Evolutionary conservation across 2,329 filamentous ascomycete genomes (phyloP).

Genomic region (Parastagonospora avenae): DNA sequence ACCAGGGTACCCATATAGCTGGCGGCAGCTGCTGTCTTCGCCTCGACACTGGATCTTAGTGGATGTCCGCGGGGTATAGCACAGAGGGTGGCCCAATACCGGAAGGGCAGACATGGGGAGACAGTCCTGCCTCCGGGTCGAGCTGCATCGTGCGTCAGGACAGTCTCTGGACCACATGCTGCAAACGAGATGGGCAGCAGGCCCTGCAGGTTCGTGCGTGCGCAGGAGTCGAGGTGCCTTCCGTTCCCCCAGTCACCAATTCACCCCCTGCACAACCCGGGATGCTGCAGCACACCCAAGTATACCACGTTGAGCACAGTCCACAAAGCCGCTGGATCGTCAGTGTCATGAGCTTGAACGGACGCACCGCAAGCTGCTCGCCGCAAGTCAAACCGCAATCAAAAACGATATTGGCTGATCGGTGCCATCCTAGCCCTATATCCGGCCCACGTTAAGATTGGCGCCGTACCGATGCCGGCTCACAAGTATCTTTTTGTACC

Average conservation of each 20-base stretch:
- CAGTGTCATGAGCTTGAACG: conserved; percentile 42
- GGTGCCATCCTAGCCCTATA: conserved; percentile 41
- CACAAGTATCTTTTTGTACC: conserved; percentile 39
- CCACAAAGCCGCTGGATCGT: conserved; percentile 42
- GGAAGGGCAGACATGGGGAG: conserved; percentile 32
- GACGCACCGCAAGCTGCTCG: conserved; percentile 38
- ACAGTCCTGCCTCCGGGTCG: conserved; percentile 38
- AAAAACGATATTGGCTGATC: conserved; percentile 46
- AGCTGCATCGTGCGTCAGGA: conserved; percentile 45
- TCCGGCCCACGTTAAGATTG: conserved; percentile 24
- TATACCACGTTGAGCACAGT: conserved; percentile 41
- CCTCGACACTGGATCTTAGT: conserved; percentile 36
- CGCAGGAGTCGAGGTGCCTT: conserved; percentile 30
- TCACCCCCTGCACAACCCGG: conserved; percentile 28
- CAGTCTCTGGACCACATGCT: conserved; percentile 39
- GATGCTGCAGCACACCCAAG: conserved; percentile 27
- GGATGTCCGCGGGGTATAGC: conserved; percentile 43
- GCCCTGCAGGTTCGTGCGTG: conserved; percentile 29
- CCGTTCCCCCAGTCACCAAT: conserved; percentile 33
- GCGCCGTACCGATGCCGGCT: conserved; percentile 40
- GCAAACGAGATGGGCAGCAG: conserved; percentile 43
- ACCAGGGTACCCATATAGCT: conserved; percentile 45
- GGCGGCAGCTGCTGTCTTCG: conserved; percentile 38
- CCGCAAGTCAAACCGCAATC: conserved; percentile 43
- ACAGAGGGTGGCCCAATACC: conserved; percentile 42